Conservation (phyloP, 257 asterid genomes). For the Nicotiana otophora region DNA sequence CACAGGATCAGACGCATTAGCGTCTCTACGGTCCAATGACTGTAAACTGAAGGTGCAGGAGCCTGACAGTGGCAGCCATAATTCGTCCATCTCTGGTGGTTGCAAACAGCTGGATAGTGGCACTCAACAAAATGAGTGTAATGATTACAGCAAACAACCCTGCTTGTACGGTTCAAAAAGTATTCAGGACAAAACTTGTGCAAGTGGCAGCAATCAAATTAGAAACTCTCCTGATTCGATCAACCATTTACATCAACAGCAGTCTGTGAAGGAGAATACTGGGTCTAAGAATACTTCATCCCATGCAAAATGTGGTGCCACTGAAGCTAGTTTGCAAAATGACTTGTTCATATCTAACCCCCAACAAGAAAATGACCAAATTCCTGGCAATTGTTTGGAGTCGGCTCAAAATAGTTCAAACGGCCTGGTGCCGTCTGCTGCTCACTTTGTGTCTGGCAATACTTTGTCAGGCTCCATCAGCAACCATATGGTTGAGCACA, state of each 20-base stretch:
- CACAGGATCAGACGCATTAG: constrained; percentile 42
- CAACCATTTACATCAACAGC: constrained; percentile 25
- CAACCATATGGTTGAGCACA: constrained; percentile 14
- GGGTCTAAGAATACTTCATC: constrained; percentile 25
- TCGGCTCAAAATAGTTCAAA: constrained; percentile 13
- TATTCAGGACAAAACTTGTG: constrained; percentile 14
- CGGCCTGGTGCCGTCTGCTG: constrained; percentile 22
- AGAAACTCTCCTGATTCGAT: constrained; percentile 19
- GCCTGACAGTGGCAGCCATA: constrained; percentile 29
- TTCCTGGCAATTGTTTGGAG: constrained; percentile 18
- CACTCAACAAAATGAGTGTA: constrained; percentile 18
- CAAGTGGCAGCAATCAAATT: constrained; percentile 2
- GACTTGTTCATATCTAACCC: constrained; percentile 18
- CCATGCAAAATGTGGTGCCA: constrained; percentile 20
- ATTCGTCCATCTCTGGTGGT: constrained; percentile 23
- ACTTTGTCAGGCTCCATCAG: constrained; percentile 22
- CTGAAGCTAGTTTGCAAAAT: constrained; percentile 23
- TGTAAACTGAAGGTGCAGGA: constrained; percentile 34
- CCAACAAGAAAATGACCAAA: constrained; percentile 29
- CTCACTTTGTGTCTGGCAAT: constrained; percentile 24
- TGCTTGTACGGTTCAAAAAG: constrained; percentile 23
- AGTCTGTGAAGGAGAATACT: constrained; percentile 23
- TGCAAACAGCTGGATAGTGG: constrained; percentile 24
- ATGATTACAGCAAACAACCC: constrained; percentile 24
- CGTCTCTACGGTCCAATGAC: constrained; percentile 36